Percentiles rank a stretch among this genome's conserved stretches.
phyloP scores from a whole-genome alignment of 176 grass and related monocot species.

The Aegilops sharonensis region DNA sequence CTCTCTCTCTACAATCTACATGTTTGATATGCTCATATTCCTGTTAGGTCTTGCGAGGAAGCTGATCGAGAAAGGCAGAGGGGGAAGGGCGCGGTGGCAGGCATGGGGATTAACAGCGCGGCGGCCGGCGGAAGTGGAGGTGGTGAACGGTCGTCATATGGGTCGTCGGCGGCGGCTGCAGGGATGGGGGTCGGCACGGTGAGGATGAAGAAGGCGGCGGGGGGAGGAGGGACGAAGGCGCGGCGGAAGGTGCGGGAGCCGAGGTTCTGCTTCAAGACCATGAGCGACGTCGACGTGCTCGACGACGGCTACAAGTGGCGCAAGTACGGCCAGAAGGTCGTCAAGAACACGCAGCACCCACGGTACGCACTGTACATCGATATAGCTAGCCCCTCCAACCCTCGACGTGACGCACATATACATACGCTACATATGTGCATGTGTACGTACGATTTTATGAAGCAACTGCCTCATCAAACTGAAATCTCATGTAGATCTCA shows the following conservation, averaged over 20 bases:
- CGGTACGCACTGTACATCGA: slow-evolving; percentile 45
- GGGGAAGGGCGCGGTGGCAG: slow-evolving; percentile 11
- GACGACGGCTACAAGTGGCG: slow-evolving; percentile 99
- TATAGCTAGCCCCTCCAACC: neutral
- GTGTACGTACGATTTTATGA: neutral
- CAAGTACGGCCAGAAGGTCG: slow-evolving; percentile 98
- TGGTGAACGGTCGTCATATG: neutral
- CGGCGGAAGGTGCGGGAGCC: slow-evolving; percentile 92
- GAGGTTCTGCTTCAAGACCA: slow-evolving; percentile 99
- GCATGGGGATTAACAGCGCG: neutral
- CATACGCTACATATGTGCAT: neutral
- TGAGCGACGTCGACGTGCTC: slow-evolving; percentile 96
- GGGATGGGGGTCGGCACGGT: slow-evolving; percentile 38
- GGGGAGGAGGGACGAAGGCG: slow-evolving; percentile 32
- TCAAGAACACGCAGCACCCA: slow-evolving; percentile 98
- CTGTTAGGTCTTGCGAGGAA: slow-evolving; percentile 35
- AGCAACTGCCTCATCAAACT: neutral
- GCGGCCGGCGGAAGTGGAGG: neutral
- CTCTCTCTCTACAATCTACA: neutral
- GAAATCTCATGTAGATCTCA: too few relatives aligned
- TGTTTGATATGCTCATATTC: neutral
- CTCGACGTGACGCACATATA: neutral
- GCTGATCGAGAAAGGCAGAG: slow-evolving; percentile 14
- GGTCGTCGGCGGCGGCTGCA: neutral
- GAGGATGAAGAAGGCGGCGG: slow-evolving; percentile 65